Evolutionary conservation across 208 protist genomes (phyloP).

Genomic region (Trichomonas gallinae): DNA sequence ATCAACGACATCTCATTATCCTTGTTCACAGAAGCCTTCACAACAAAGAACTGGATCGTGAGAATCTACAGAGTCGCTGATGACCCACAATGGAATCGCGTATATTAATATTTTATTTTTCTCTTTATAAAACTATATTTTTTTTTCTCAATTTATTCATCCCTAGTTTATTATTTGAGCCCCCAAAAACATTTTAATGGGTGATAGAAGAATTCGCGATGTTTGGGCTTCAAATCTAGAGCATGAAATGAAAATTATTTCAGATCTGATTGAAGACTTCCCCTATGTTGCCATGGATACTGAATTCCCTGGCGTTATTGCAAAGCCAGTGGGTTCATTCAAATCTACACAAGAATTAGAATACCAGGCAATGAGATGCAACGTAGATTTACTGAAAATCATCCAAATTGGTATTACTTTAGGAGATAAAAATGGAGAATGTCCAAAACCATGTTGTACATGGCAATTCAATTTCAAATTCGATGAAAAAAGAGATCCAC

Average conservation of each 20-base stretch:
- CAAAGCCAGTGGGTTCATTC: constrained; percentile 34
- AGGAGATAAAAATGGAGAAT: constrained; percentile 77
- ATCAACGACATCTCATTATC: constrained; percentile 30
- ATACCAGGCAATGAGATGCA: constrained; percentile 56
- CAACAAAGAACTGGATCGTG: constrained; percentile 77
- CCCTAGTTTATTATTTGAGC: too few relatives aligned
- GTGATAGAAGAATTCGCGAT: constrained; percentile 9
- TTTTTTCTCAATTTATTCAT: neutral
- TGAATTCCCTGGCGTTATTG: constrained; percentile 93
- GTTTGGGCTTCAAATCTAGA: constrained; percentile 50
- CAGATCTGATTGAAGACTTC: constrained; percentile 75
- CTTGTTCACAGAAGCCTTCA: constrained; percentile 65
- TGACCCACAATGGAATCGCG: neutral
- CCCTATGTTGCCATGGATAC: constrained; percentile 79
- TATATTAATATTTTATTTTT: neutral
- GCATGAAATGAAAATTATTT: constrained; percentile 77
- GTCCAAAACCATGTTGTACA: constrained; percentile 68
- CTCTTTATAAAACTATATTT: neutral
- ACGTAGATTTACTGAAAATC: constrained; percentile 93
- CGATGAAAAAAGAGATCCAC: constrained; percentile 78
- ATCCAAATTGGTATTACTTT: constrained; percentile 95
- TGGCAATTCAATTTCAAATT: constrained; percentile 99
- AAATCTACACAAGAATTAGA: constrained; percentile 15
- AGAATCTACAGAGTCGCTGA: constrained; percentile 77
- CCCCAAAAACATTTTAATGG: neutral